Base-by-base conservation (phyloP, 1,139 yeast genomes). In the Suhomyces yuchorum region DNA sequence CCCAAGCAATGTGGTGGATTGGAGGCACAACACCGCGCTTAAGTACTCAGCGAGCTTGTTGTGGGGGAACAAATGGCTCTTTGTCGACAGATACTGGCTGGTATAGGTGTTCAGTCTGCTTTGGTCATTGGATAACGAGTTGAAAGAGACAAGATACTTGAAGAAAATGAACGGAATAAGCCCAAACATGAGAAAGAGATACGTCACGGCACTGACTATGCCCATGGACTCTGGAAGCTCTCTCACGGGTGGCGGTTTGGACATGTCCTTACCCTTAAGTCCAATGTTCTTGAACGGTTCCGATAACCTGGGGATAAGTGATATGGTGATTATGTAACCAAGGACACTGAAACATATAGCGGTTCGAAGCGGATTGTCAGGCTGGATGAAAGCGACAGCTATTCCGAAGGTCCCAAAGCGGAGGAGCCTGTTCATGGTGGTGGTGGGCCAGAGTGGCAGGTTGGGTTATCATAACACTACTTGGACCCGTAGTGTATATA, bases 181-280 rank as follows among this genome's bases (percentile, higher is more conserved):
- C 52, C 87, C 77, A 60, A 90, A 81, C 91, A 93, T 86, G 42
- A 87, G 68, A 57, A 91, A 82, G 52, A 93, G 67, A 62, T 91
- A 92, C 0, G 92, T 84, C 2, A 87, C 76, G 0, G 97, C 96
- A 7, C 91, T 80, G 0, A 92, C 87, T 1, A 89, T 85, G 2
- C 99, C 99, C 77, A 92, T 85, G 0, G 96, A 81, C 66, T 93
- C 99, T 1, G 99, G 95, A 12, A 92, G 77, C 42, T 64, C 70
- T 11, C 48, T 49, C 6, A 83, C 74, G 0, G 96, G 95, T 20
- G 74, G 78, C 9, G 70, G 68, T 63, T 93, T 93, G 44, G 91
- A 84, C 63, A 90, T 59, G 62, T 93, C 99, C 54, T 78, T 82
- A 7, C 99, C 99, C 53, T 74, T 81, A 20, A 93, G 75, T 0